Conservation (phyloP, 441 rosid genomes). For the Dalechampia spathulata region DNA sequence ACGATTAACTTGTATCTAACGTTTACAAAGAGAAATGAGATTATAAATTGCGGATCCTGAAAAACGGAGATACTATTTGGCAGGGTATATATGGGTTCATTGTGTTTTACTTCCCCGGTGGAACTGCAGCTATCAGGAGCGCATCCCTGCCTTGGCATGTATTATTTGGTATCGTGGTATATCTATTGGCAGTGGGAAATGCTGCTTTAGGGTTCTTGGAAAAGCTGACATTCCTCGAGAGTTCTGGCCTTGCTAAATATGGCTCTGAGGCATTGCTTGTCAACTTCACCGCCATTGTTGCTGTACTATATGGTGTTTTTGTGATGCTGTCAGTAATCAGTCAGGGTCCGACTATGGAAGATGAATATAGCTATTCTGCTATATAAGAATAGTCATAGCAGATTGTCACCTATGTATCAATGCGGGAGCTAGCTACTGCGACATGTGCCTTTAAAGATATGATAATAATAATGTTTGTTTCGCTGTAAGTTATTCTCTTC, state of each 20-base stretch:
- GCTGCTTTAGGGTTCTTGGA: slow-evolving; percentile 71
- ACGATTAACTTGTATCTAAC: too few species aligned
- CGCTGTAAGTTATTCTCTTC: too few species aligned
- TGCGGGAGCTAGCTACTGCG: too few species aligned
- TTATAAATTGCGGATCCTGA: too few species aligned
- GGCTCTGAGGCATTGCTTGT: slow-evolving; percentile 67
- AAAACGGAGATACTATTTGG: not conserved
- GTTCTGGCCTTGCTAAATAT: slow-evolving; percentile 59
- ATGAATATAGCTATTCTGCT: slow-evolving; percentile 44
- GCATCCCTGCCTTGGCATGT: slow-evolving; percentile 80
- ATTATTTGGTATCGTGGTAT: slow-evolving; percentile 53
- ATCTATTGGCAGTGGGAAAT: slow-evolving; percentile 50
- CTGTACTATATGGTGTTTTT: slow-evolving; percentile 58
- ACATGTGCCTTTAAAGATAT: too few species aligned
- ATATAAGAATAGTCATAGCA: too few species aligned
- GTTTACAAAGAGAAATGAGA: too few species aligned
- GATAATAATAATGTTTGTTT: too few species aligned
- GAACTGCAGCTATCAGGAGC: slow-evolving; percentile 31
- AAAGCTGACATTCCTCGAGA: slow-evolving; percentile 87
- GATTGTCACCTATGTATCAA: too few species aligned
- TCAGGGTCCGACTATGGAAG: slow-evolving; percentile 34
- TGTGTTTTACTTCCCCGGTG: slow-evolving; percentile 80
- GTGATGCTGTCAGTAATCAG: slow-evolving; percentile 48
- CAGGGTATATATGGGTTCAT: slow-evolving; percentile 87
- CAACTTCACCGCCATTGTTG: slow-evolving; percentile 71